A percentile compares a stretch with the other conserved stretches of the same genome.
phyloP scores from a whole-genome alignment of 164 flowering plant genomes.

The Nymphaea colorata region DNA sequence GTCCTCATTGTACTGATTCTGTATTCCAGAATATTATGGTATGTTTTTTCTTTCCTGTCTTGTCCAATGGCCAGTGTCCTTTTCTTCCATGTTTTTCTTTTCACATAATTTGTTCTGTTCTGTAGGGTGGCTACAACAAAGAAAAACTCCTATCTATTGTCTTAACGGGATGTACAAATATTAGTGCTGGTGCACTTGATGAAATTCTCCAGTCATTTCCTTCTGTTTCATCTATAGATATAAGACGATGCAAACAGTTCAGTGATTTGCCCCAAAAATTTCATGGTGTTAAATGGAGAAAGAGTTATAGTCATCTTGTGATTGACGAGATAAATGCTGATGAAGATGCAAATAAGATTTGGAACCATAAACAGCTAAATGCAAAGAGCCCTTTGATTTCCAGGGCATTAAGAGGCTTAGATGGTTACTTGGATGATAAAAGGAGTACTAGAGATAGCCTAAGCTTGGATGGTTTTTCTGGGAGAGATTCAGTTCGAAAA shows the following conservation, averaged over 20 bases:
- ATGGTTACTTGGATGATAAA: constrained; percentile 40
- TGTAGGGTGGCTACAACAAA: constrained; percentile 75
- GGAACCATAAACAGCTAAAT: constrained; percentile 50
- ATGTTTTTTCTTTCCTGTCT: constrained; percentile 9
- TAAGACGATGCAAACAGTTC: constrained; percentile 81
- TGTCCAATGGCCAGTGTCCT: neutral
- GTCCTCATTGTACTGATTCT: constrained; percentile 57
- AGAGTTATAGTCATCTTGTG: constrained; percentile 16
- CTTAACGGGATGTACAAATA: constrained; percentile 60
- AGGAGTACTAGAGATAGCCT: neutral
- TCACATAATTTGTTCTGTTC: constrained; percentile 2
- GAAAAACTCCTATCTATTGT: constrained; percentile 51
- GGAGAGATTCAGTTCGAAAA: constrained; percentile 36
- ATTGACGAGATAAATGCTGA: constrained; percentile 4
- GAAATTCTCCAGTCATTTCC: constrained; percentile 56
- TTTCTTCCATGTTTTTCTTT: constrained; percentile 3
- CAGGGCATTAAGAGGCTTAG: constrained; percentile 20
- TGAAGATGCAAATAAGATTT: constrained; percentile 36
- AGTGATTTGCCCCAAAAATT: constrained; percentile 38
- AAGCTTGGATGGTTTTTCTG: constrained; percentile 4
- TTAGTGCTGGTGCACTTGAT: constrained; percentile 52
- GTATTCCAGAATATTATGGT: constrained; percentile 55
- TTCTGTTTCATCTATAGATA: constrained; percentile 43
- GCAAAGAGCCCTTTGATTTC: constrained; percentile 30
- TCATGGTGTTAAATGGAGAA: constrained; percentile 61